Conservation (phyloP, 768 basidiomycete genomes). For the Pleurotus sapidus region DNA sequence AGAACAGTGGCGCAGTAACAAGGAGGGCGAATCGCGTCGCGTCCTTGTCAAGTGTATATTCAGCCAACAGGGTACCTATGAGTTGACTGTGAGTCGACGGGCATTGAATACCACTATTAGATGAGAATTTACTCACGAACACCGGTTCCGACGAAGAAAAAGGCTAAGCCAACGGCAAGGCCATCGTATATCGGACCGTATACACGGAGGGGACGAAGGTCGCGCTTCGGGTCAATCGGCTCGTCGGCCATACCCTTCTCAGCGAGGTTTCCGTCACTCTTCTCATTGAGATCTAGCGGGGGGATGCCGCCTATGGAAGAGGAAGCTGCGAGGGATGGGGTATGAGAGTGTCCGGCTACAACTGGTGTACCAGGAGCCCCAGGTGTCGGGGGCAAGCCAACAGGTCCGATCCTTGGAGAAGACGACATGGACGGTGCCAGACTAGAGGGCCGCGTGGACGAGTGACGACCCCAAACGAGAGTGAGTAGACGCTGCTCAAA, state of each 20-base stretch:
- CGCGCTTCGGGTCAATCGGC: conserved; percentile 15
- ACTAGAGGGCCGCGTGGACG: conserved; percentile 11
- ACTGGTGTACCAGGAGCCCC: conserved; percentile 24
- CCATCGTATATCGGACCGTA: conserved; percentile 10
- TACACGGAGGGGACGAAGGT: conserved; percentile 10
- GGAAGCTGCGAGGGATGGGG: conserved; percentile 17
- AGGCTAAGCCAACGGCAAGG: background rate
- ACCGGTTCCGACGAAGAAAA: background rate
- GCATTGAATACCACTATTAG: background rate
- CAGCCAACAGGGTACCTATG: conserved; percentile 55
- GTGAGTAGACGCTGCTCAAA: conserved; percentile 79
- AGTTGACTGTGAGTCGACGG: conserved; percentile 58
- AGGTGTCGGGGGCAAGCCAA: conserved; percentile 54
- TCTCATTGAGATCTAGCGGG: conserved; percentile 31
- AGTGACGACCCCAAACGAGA: conserved; percentile 68
- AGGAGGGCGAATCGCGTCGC: conserved; percentile 64
- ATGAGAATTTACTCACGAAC: conserved; percentile 15
- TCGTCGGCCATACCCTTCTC: conserved; percentile 18
- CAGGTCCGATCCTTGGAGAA: conserved; percentile 46
- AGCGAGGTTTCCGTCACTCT: conserved; percentile 13
- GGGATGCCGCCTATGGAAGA: background rate
- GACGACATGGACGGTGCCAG: conserved; percentile 19
- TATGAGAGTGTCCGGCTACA: conserved; percentile 11
- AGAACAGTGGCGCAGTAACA: conserved; percentile 65
- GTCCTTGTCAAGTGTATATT: conserved; percentile 64